Evolutionary conservation across 371 early-diverging fungal genomes (phyloP), one percentile per base, ranked within the genome.

Genomic region (Syncephalis fuscata): DNA sequence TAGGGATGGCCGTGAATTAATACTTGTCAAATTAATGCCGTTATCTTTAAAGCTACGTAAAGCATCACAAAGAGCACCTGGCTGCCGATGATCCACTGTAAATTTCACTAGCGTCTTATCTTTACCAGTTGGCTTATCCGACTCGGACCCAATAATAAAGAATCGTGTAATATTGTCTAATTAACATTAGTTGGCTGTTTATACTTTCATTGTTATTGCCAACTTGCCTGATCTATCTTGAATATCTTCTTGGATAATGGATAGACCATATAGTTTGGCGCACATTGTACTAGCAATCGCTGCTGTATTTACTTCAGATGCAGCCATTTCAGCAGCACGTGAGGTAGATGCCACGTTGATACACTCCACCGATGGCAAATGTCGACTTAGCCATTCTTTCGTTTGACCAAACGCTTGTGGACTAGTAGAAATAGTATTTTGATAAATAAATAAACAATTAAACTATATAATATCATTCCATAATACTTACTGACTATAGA

Each of bases 401-500:
- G 84, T 83, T 57, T 95, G 96, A 2, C 87, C 89, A 36, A 95
- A 60, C 0, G 88, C 93, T 78, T 84, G 50, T 8, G 9, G 17
- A 27, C 32, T 32, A 53, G n/a, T 25, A 19, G 15, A 45, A 21
- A 10, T 5, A 45, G 32, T 39, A 39, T 8, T 7, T 16, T n/a
- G n/a, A 36, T 47, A 41, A 16, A 16, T 14, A 49, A 14, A 23
- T 46, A 16, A 48, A 16, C 20, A 16, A 44, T 43, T 16, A 11
- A 43, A 16, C 38, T 40, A 7, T n/a, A 21, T 27, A 3, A 11
- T 9, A 20, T 26, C 43, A n/a, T 16, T n/a, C 50, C 44, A 40
- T 65, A 80, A 80, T 71, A 88, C 82, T n/a, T 84, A 82, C 60
- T 94, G 95, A 48, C 84, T 83, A 54, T 90, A 93, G 1, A 95